Conservation (phyloP, 108 stramenopile genomes). For the Cyclotella choctawhatcheeana region DNA sequence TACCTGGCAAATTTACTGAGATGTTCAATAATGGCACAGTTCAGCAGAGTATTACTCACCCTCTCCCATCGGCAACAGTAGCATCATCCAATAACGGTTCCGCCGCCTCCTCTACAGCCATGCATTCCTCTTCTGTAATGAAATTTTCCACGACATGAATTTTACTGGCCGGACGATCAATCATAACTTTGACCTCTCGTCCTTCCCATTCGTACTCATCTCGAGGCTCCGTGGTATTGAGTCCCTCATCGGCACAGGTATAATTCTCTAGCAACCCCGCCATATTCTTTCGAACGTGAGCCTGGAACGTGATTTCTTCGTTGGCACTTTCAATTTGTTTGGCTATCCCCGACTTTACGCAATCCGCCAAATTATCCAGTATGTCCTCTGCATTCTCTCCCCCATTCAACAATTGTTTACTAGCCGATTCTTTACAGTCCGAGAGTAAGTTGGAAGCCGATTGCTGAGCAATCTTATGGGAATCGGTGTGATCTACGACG, state of each 20-base stretch:
- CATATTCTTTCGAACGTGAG: slow-evolving; percentile 60
- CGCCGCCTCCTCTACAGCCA: slow-evolving; percentile 72
- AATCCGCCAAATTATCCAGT: slow-evolving; percentile 44
- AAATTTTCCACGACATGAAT: slow-evolving; percentile 85
- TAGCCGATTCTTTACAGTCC: slow-evolving; percentile 53
- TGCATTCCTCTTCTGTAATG: slow-evolving; percentile 82
- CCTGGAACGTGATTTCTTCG: slow-evolving; percentile 77
- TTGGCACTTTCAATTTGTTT: slow-evolving; percentile 55
- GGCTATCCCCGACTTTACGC: slow-evolving; percentile 59
- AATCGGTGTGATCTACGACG: slow-evolving; percentile 58
- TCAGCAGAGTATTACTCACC: no score
- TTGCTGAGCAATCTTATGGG: slow-evolving; percentile 57
- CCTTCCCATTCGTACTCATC: slow-evolving; percentile 31
- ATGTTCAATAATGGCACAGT: no score
- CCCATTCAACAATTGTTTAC: slow-evolving; percentile 14
- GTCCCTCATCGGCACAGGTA: slow-evolving; percentile 71
- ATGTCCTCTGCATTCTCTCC: slow-evolving; percentile 15
- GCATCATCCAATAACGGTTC: slow-evolving; percentile 67
- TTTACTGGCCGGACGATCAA: slow-evolving; percentile 69
- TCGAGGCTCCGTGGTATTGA: slow-evolving; percentile 59
- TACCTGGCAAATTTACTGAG: neutral
- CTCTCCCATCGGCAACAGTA: slow-evolving; percentile 85
- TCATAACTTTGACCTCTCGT: slow-evolving; percentile 59
- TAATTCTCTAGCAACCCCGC: slow-evolving; percentile 76
- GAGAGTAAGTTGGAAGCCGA: slow-evolving; percentile 55